These are phyloP conservation scores for Colletotrichum scovillei DNA, from an alignment of 2,329 filamentous ascomycete species.

Conservation along the genomic window DNA sequence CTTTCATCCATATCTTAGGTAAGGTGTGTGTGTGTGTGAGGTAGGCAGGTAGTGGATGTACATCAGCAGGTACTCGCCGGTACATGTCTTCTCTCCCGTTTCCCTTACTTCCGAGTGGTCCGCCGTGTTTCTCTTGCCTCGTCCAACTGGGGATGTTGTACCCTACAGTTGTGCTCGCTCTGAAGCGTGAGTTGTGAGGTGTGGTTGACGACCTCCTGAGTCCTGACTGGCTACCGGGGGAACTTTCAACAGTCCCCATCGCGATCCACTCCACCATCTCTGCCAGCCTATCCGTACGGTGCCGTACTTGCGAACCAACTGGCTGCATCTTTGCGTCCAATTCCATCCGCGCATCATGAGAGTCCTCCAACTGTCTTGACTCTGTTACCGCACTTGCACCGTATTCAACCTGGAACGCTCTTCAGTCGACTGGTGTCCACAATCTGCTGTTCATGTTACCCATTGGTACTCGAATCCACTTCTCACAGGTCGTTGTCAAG, in stretches of 20 bases:
- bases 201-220: background rate
- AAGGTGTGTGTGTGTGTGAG: background rate
- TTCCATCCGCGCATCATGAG: background rate
- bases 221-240: conserved; percentile 20
- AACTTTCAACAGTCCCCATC: conserved; percentile 10
- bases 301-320: background rate
- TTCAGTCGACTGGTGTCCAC: background rate
- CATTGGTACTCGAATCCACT: background rate
- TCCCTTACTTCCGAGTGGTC: background rate
- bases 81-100: background rate
- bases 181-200: background rate
- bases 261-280: conserved; percentile 16
- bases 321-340: background rate
- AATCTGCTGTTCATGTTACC: background rate
- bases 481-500: background rate
- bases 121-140: background rate
- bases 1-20: background rate
- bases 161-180: background rate
- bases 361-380: background rate
- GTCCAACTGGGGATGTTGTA: background rate
- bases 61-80: background rate
- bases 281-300: conserved; percentile 2
- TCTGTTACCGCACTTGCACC: background rate
- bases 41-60: background rate
- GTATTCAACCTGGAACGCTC: background rate